phyloP scores from a whole-genome alignment of 306 rosid genomes.

The Rosa rugosa region DNA sequence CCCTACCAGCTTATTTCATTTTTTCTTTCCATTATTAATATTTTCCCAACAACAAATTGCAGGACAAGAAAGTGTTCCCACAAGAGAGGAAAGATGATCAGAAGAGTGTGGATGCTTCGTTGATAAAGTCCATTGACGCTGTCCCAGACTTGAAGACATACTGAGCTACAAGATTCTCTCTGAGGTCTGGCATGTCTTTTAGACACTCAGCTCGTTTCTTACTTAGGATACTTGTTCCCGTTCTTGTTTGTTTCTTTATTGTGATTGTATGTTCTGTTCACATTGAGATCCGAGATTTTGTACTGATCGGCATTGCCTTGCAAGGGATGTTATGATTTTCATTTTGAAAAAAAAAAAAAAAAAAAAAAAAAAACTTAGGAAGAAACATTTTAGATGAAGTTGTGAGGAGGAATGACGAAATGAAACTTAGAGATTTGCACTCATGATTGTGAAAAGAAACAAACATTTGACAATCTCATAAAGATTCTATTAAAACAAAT shows the following conservation, averaged over 20 bases:
- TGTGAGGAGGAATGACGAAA: too few species aligned
- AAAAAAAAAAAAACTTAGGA: too few species aligned
- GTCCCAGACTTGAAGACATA: slow-evolving; percentile 76
- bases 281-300: not conserved
- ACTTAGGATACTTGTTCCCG: not conserved
- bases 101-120: slow-evolving; percentile 53
- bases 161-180: slow-evolving; percentile 73
- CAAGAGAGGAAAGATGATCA: slow-evolving; percentile 81
- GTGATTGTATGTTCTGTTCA: not conserved
- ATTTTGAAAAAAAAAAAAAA: too few species aligned
- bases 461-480: too few species aligned
- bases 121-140: slow-evolving; percentile 59
- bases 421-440: too few species aligned
- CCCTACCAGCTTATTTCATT: not conserved
- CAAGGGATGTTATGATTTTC: too few species aligned
- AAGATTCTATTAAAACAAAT: too few species aligned
- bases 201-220: slow-evolving; percentile 9
- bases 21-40: not conserved
- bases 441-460: too few species aligned
- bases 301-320: too few species aligned
- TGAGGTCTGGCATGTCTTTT: slow-evolving; percentile 68
- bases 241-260: not conserved
- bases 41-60: slow-evolving; percentile 1
- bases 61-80: slow-evolving; percentile 72
- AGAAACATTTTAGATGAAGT: too few species aligned